A percentile compares a stretch with the other conserved stretches of the same genome.
Evolutionary conservation across 2,329 filamentous ascomycete genomes (phyloP).

Genomic region (Myriosclerotinia scirpicola): DNA sequence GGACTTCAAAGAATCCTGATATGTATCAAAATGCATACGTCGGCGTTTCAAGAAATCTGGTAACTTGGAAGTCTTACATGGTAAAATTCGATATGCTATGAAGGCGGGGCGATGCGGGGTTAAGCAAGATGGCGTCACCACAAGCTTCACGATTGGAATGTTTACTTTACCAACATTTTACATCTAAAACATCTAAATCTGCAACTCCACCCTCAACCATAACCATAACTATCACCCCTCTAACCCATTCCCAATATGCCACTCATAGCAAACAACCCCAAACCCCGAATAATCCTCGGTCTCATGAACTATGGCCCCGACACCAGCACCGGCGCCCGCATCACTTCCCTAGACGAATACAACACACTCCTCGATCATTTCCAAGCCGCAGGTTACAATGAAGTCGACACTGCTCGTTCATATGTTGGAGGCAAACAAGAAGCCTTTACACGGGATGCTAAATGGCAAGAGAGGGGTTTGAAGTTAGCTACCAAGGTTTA

Average conservation of each 20-base stretch:
- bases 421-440: conserved; percentile 76
- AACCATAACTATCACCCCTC: not conserved
- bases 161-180: too few species aligned
- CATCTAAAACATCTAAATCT: not conserved
- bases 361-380: conserved; percentile 72
- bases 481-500: conserved; percentile 80
- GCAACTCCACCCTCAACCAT: not conserved
- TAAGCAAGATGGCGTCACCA: conserved; percentile 1
- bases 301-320: conserved; percentile 82
- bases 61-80: too few species aligned
- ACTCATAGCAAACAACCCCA: conserved; percentile 42
- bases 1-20: not conserved
- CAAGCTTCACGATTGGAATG: not conserved
- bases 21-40: not conserved
- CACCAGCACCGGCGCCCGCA: conserved; percentile 62
- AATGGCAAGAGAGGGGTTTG: conserved; percentile 77
- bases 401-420: conserved; percentile 78
- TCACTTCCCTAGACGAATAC: conserved; percentile 67
- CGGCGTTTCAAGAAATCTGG: not conserved
- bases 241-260: conserved; percentile 32
- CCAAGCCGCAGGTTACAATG: conserved; percentile 76
- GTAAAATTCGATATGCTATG: too few species aligned
- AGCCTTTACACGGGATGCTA: conserved; percentile 70
- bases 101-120: not conserved
- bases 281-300: conserved; percentile 71